Conservation (phyloP, 306 rosid genomes). For the Prunus mume region DNA sequence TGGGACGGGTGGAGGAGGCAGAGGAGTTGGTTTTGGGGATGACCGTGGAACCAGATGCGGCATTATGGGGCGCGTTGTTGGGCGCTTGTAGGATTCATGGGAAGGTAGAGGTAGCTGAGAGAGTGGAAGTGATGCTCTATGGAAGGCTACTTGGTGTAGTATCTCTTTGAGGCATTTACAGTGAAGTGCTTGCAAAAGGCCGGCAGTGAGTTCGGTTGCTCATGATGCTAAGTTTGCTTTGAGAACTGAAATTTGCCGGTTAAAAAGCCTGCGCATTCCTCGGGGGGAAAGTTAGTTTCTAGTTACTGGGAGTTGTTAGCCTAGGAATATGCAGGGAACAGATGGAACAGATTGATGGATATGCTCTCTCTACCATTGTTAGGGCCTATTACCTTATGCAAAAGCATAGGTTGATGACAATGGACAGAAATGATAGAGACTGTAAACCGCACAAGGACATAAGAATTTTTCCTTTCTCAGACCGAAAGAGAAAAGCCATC, state of each 20-base stretch:
- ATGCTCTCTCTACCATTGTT: not conserved
- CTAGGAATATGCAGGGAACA: not conserved
- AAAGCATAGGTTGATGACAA: not conserved
- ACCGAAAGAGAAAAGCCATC: not conserved
- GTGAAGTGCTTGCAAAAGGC: not conserved
- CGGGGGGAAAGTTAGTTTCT: not conserved
- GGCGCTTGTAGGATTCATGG: slow-evolving; percentile 64
- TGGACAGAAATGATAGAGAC: not conserved
- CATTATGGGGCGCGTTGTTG: slow-evolving; percentile 50
- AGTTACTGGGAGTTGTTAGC: not conserved
- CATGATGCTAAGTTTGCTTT: not conserved
- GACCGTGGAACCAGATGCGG: slow-evolving; percentile 56
- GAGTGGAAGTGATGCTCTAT: slow-evolving; percentile 39
- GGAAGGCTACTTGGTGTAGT: slow-evolving; percentile 23
- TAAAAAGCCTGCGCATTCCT: not conserved
- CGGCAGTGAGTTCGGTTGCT: not conserved
- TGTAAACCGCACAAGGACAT: not conserved
- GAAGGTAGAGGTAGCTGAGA: slow-evolving; percentile 59
- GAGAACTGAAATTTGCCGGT: not conserved
- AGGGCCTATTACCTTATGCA: not conserved
- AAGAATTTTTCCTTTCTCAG: not conserved
- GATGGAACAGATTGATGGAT: not conserved
- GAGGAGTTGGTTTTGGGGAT: slow-evolving; percentile 51
- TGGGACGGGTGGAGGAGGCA: slow-evolving; percentile 65
- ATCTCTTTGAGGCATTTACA: slow-evolving; percentile 18